A percentile compares a stretch with the other conserved stretches of the same genome.
phyloP scores from a whole-genome alignment of 768 basidiomycete species.

The Lactarius hatsudake region DNA sequence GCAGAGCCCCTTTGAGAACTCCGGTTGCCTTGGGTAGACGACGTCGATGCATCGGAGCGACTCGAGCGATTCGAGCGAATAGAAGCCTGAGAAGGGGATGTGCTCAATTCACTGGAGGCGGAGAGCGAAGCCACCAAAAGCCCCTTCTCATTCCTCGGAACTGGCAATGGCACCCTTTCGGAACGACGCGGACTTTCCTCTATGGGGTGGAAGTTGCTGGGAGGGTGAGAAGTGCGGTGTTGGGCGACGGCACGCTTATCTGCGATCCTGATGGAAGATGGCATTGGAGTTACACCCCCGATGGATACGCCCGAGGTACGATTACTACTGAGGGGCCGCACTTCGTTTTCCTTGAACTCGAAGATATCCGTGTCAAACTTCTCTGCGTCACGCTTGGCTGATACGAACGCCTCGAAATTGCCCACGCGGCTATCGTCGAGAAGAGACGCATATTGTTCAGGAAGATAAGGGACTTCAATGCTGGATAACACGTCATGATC shows the following conservation, averaged over 20 bases:
- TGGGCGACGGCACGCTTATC: conserved; percentile 36
- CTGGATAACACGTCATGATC: conserved; percentile 89
- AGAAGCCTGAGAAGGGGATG: conserved; percentile 67
- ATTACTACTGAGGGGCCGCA: conserved; percentile 32
- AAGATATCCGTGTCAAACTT: conserved; percentile 75
- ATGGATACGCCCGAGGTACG: conserved; percentile 45
- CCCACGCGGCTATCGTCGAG: conserved; percentile 25
- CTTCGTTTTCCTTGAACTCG: conserved; percentile 42
- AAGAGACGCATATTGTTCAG: conserved; percentile 40
- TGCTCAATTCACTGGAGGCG: conserved; percentile 40
- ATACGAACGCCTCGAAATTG: conserved; percentile 22
- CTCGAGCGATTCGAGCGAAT: conserved; percentile 54
- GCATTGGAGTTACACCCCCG: conserved; percentile 6
- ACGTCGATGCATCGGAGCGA: conserved; percentile 46
- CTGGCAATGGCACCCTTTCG: conserved; percentile 50
- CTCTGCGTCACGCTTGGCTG: conserved; percentile 57
- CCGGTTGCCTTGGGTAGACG: conserved; percentile 29
- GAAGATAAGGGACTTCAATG: conserved; percentile 81
- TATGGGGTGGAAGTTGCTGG: conserved; percentile 55
- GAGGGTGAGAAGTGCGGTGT: conserved; percentile 46
- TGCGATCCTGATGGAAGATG: conserved; percentile 22
- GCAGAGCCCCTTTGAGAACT: conserved; percentile 13
- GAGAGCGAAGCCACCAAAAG: conserved; percentile 26
- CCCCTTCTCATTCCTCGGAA: conserved; percentile 24
- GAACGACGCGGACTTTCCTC: conserved; percentile 65